Evolutionary conservation across 805 yeast genomes (phyloP), one percentile per base, ranked within the genome.

Genomic region (Ogataea kodamae): DNA sequence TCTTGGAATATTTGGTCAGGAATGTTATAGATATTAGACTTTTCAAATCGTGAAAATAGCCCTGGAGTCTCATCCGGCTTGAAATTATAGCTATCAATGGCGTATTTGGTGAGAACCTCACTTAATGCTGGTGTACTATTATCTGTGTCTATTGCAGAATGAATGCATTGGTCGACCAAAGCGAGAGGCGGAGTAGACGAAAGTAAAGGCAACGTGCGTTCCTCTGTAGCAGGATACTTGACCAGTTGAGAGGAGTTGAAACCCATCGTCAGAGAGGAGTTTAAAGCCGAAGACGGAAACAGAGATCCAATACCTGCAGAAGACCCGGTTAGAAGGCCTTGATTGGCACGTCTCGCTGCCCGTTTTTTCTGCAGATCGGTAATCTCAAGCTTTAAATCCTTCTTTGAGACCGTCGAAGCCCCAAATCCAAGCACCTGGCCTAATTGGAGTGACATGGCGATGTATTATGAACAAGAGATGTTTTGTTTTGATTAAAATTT

Each of bases 1-100:
- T 83, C 87, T 35, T 79, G 81, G 45, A 83, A 74, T 42, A 87
- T 76, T 42, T 73, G 76, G 54, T 88, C 95, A 1, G 97, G 97
- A 31, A 89, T 74, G 49, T 74, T 76, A 39, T 79, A 67, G 33
- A 79, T 76, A 20, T 72, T 70, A 2, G 81, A 67, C 50, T 81
- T 79, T 51, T 79, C 89, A 56, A 87, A 88, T 6, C 95, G 80
- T n/a, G 83, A 72, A 43, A 78, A 80, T 16, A 68, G 65, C 7
- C 72, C 71, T 37, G 68, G 52, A 3, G 73, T 69, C 25, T 62
- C 61, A 7, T 38, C 45, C 28, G 61, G 57, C 36, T 72, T 71
- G 44, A 70, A 74, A 42, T 74, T 77, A 55, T 76, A 84, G 50
- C 77, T 81, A 52, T 84, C 88, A 42, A 80, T 69, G 33, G 77